Evolutionary conservation across 1,284 basidiomycete species (phyloP).

Genomic region (Ganoderma leucocontextum): DNA sequence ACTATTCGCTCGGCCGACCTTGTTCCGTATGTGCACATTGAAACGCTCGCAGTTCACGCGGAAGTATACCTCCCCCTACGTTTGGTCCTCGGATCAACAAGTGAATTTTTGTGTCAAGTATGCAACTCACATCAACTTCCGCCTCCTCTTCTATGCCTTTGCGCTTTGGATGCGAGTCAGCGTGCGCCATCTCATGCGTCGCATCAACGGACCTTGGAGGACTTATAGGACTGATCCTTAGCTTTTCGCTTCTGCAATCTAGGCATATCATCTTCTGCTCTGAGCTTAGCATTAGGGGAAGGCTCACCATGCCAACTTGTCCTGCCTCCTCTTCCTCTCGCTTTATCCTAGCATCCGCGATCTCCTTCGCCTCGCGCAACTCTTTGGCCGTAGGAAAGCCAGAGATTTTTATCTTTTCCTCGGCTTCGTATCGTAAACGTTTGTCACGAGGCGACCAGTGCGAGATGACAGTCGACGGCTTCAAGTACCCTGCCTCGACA

Average conservation of each 20-base stretch:
- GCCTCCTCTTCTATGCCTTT: conserved; percentile 65
- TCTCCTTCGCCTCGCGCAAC: conserved; percentile 71
- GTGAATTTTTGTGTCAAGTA: neutral
- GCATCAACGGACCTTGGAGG: conserved; percentile 57
- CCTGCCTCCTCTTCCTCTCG: conserved; percentile 78
- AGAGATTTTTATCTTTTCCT: conserved; percentile 74
- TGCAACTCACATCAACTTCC: conserved; percentile 65
- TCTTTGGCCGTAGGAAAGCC: conserved; percentile 83
- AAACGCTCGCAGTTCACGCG: conserved; percentile 91
- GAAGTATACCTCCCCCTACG: conserved; percentile 78
- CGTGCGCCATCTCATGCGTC: neutral
- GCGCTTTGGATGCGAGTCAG: conserved; percentile 49
- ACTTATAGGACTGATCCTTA: conserved; percentile 56
- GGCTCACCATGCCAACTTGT: conserved; percentile 72
- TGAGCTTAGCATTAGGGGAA: conserved; percentile 9
- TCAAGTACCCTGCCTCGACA: conserved; percentile 71
- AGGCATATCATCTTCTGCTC: conserved; percentile 21
- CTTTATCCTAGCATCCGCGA: conserved; percentile 66
- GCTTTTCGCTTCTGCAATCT: conserved; percentile 65
- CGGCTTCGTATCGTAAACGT: conserved; percentile 74
- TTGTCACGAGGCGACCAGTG: conserved; percentile 82
- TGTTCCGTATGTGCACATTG: conserved; percentile 88
- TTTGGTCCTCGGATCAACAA: conserved; percentile 10
- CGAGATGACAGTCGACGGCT: conserved; percentile 74
- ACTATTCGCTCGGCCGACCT: conserved; percentile 53